These are phyloP conservation scores for Mycena rosella DNA, from an alignment of 768 basidiomycete species.

Conservation along the genomic window DNA sequence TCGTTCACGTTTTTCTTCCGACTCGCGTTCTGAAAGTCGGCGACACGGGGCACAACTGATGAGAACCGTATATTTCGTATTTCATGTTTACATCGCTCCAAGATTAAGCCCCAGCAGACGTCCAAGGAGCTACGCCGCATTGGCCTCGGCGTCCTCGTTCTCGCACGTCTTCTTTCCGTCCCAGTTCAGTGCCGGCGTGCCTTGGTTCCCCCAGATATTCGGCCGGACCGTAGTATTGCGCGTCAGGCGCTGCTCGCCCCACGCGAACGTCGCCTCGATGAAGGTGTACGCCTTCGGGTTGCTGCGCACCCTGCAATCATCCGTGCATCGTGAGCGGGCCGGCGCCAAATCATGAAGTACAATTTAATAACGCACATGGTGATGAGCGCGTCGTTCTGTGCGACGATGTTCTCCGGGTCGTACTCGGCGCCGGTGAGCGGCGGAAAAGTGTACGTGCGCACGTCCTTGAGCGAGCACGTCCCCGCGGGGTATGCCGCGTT, in stretches of 20 bases:
- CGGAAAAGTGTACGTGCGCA: constrained; percentile 33
- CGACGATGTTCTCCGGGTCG: constrained; percentile 22
- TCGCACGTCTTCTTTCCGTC: constrained; percentile 18
- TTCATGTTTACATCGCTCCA: background rate
- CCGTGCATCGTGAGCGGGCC: too few species aligned
- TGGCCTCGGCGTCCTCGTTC: constrained; percentile 22
- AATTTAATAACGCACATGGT: constrained; percentile 10
- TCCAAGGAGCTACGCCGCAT: background rate
- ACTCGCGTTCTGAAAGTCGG: background rate
- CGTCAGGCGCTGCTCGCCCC: constrained; percentile 11
- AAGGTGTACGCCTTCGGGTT: constrained; percentile 25
- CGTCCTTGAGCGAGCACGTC: constrained; percentile 32
- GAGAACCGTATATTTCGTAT: background rate
- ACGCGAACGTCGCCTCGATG: constrained; percentile 27
- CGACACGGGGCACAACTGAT: background rate
- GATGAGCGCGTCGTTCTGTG: constrained; percentile 32
- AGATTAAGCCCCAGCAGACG: background rate
- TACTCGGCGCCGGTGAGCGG: constrained; percentile 4
- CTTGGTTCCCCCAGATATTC: constrained; percentile 10
- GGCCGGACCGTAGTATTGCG: constrained; percentile 24
- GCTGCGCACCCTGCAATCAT: constrained; percentile 19
- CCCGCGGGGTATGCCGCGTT: constrained; percentile 22
- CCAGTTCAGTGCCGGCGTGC: background rate
- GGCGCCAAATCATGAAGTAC: background rate
- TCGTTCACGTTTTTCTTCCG: background rate